Evolutionary conservation across 1,284 basidiomycete species (phyloP).

Genomic region (Rhodotorula mucilaginosa): DNA sequence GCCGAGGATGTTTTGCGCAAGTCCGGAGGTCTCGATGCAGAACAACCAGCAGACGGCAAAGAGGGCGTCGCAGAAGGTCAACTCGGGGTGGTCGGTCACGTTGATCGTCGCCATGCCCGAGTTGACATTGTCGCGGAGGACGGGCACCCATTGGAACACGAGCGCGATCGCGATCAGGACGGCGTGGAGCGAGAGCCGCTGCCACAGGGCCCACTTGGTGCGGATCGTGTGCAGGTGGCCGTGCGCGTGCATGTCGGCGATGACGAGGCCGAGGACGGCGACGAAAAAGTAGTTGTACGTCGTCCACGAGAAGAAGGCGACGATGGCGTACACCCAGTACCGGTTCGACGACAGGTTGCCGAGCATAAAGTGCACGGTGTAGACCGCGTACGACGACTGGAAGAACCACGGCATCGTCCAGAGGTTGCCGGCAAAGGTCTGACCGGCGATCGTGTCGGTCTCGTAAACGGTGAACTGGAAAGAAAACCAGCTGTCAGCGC

Average conservation of each 20-base stretch:
- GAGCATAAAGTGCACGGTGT: constrained; percentile 48
- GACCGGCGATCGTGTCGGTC: constrained; percentile 44
- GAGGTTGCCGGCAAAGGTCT: constrained; percentile 48
- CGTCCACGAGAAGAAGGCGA: constrained; percentile 47
- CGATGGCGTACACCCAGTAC: constrained; percentile 48
- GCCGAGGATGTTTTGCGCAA: constrained; percentile 45
- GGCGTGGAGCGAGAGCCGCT: constrained; percentile 42
- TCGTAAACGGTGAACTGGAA: constrained; percentile 47
- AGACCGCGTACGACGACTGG: constrained; percentile 46
- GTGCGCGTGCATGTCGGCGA: constrained; percentile 48
- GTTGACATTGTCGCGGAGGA: constrained; percentile 47
- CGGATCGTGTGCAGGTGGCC: constrained; percentile 46
- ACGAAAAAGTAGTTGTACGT: constrained; percentile 47
- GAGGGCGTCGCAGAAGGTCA: constrained; percentile 46
- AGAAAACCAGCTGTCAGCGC: background rate
- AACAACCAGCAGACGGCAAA: constrained; percentile 45
- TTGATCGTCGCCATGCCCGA: constrained; percentile 44
- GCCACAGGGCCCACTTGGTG: constrained; percentile 42
- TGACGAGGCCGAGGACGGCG: constrained; percentile 43
- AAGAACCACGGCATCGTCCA: constrained; percentile 49
- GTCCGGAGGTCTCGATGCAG: constrained; percentile 45
- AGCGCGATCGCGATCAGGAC: constrained; percentile 43
- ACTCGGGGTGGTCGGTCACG: constrained; percentile 44
- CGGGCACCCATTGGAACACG: constrained; percentile 44
- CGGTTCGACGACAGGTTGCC: constrained; percentile 47